Conservation (phyloP, 2,329 filamentous ascomycete species). For the Aspergillus phoenicis region DNA sequence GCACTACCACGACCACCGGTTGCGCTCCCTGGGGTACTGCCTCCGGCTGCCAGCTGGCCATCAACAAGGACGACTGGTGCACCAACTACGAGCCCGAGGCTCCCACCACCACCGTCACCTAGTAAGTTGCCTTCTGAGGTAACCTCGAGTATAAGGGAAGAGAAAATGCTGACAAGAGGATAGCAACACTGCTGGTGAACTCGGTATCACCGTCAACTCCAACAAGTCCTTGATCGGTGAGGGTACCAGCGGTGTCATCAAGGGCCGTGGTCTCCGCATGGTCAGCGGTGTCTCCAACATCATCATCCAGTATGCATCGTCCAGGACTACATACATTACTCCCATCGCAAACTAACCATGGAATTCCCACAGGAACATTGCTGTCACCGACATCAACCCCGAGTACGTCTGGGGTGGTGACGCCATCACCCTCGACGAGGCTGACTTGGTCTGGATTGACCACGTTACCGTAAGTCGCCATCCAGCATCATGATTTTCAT, state of each 20-base stretch:
- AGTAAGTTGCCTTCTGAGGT: conserved; percentile 15
- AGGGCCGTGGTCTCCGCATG: conserved; percentile 60
- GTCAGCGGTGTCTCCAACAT: conserved; percentile 55
- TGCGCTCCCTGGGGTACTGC: conserved; percentile 62
- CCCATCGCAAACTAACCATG: neutral
- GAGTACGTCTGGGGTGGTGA: conserved; percentile 63
- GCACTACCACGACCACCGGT: conserved; percentile 49
- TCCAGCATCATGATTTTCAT: neutral
- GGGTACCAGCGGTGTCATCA: conserved; percentile 58
- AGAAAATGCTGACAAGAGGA: neutral
- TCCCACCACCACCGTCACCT: conserved; percentile 46
- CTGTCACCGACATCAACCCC: conserved; percentile 59
- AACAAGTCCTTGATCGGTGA: conserved; percentile 62
- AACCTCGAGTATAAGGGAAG: too few relatives aligned
- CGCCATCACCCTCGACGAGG: conserved; percentile 55
- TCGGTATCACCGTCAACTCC: conserved; percentile 56
- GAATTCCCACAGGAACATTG: conserved; percentile 45
- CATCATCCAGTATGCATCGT: conserved; percentile 53
- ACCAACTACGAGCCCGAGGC: conserved; percentile 60
- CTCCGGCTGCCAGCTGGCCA: conserved; percentile 59
- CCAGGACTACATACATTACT: too few relatives aligned
- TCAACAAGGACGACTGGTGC: conserved; percentile 64
- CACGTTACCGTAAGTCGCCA: conserved; percentile 45
- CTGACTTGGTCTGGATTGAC: conserved; percentile 52
- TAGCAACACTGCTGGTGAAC: conserved; percentile 54